These are phyloP conservation scores for Geotrichum aggregatum DNA, from an alignment of 1,139 yeast genomes.

Conservation along the genomic window DNA sequence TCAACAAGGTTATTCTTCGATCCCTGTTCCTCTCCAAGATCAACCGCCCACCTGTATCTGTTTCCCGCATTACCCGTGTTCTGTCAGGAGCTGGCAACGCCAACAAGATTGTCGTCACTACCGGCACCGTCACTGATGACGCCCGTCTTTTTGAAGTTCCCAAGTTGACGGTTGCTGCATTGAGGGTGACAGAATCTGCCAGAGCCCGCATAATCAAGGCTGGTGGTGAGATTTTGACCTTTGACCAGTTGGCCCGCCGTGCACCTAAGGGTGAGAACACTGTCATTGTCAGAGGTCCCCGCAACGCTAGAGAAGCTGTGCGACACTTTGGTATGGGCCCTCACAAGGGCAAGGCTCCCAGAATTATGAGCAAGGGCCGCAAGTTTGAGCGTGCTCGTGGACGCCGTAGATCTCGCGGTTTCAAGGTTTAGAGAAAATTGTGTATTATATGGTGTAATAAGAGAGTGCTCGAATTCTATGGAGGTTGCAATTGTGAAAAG, in stretches of 20 bases:
- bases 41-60: conserved; percentile 99
- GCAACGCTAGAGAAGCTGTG: conserved; percentile 98
- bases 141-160: conserved; percentile 91
- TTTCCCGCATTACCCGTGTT: conserved; percentile 85
- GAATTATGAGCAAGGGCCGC: conserved; percentile 95
- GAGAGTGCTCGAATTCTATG: too few relatives aligned
- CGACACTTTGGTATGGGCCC: conserved; percentile 99
- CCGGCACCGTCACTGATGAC: conserved; percentile 99
- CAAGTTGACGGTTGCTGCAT: conserved; percentile 97
- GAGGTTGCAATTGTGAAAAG: too few relatives aligned
- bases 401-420: conserved; percentile 98
- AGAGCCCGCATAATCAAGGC: conserved; percentile 95
- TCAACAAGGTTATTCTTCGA: conserved; percentile 95
- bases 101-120: conserved; percentile 92
- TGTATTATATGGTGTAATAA: background rate
- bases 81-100: conserved; percentile 79
- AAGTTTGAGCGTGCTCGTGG: conserved; percentile 99
- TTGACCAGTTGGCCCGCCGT: conserved; percentile 97
- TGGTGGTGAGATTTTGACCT: conserved; percentile 99
- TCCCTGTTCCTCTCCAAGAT: conserved; percentile 94
- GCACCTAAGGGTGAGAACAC: conserved; percentile 99
- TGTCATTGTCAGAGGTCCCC: conserved; percentile 96
- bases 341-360: conserved; percentile 99
- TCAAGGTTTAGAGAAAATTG: conserved; percentile 99
- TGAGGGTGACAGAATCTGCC: conserved; percentile 99